A percentile compares a stretch with the other conserved stretches of the same genome.
Conservation (phyloP, 371 early-diverging fungal species). For the Blakeslea trispora region DNA sequence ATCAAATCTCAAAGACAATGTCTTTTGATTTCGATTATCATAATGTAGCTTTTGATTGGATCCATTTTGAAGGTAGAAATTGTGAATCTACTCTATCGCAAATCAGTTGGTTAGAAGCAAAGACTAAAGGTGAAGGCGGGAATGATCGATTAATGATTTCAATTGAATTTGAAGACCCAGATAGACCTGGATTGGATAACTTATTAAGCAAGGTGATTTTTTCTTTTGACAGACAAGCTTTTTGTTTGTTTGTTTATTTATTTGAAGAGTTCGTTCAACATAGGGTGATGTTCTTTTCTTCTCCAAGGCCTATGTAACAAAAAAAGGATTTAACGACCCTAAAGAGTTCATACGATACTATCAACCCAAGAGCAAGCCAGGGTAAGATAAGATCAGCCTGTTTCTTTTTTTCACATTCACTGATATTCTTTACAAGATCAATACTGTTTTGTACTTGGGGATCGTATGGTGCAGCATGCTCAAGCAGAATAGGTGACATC, state of each 20-base stretch:
- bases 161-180: constrained; percentile 70
- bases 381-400: constrained; percentile 4
- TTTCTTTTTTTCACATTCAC: background rate
- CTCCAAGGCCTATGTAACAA: constrained; percentile 66
- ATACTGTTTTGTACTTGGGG: constrained; percentile 67
- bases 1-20: constrained; percentile 18
- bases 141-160: constrained; percentile 56
- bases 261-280: background rate
- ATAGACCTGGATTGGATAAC: constrained; percentile 57
- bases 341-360: constrained; percentile 12
- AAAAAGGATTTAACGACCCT: constrained; percentile 50
- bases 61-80: constrained; percentile 77
- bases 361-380: constrained; percentile 17
- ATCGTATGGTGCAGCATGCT: constrained; percentile 56
- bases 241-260: too few species aligned
- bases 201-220: constrained; percentile 49
- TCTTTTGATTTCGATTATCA: constrained; percentile 16
- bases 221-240: background rate
- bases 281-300: constrained; percentile 72
- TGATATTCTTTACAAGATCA: constrained; percentile 33
- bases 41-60: constrained; percentile 41
- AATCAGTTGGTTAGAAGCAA: constrained; percentile 57
- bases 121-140: constrained; percentile 46
- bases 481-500: constrained; percentile 31
- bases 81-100: constrained; percentile 51